phyloP scores from a whole-genome alignment of 768 basidiomycete species.

The Exsudoporus frostii region DNA sequence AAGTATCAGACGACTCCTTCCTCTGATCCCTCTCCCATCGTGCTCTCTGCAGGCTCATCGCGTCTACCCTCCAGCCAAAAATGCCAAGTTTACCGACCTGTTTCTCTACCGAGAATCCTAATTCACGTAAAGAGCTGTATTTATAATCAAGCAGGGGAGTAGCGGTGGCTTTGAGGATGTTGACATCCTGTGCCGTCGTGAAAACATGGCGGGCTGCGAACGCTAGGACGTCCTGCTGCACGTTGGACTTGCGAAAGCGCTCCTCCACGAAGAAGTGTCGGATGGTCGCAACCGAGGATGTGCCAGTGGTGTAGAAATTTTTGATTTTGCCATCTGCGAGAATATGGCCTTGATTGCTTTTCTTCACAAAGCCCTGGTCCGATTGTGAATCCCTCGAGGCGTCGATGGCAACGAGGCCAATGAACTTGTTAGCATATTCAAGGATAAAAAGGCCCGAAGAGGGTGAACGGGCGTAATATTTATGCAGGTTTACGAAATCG shows the following conservation, averaged over 20 bases:
- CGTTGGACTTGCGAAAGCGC: slow-evolving; percentile 49
- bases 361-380: slow-evolving; percentile 26
- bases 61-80: slow-evolving; percentile 52
- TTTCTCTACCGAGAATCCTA: slow-evolving; percentile 49
- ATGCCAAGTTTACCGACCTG: slow-evolving; percentile 49
- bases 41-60: slow-evolving; percentile 41
- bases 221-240: slow-evolving; percentile 66
- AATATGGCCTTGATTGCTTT: slow-evolving; percentile 16
- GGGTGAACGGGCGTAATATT: slow-evolving; percentile 57
- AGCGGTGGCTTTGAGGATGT: slow-evolving; percentile 44
- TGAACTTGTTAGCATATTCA: slow-evolving; percentile 52
- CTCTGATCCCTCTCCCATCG: slow-evolving; percentile 41
- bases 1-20: slow-evolving; percentile 10
- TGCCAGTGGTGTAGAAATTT: slow-evolving; percentile 28
- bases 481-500: slow-evolving; percentile 52
- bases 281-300: slow-evolving; percentile 56
- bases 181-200: slow-evolving; percentile 37
- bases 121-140: slow-evolving; percentile 40
- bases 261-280: slow-evolving; percentile 77
- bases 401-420: slow-evolving; percentile 72
- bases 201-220: slow-evolving; percentile 62
- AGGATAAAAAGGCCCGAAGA: slow-evolving; percentile 72
- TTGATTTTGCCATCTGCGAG: slow-evolving; percentile 9
- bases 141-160: slow-evolving; percentile 54
- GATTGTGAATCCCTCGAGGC: slow-evolving; percentile 44